These are phyloP conservation scores for Fusarium piperis DNA, from an alignment of 2,329 filamentous ascomycete genomes.

Conservation along the genomic window DNA sequence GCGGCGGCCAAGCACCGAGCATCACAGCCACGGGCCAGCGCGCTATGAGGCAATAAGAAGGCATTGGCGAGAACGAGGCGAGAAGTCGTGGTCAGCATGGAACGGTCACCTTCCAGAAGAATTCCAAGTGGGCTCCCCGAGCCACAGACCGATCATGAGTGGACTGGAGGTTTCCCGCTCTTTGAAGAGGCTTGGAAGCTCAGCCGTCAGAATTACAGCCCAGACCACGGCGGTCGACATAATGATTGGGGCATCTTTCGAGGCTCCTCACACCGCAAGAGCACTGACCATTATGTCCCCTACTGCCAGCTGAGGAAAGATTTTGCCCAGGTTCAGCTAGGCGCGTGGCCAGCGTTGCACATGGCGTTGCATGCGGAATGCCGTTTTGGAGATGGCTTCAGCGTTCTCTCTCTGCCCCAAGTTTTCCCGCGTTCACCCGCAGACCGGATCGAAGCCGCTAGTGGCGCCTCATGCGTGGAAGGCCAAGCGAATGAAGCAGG, in stretches of 20 bases:
- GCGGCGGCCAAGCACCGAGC: constrained; percentile 20
- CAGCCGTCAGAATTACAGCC: constrained; percentile 20
- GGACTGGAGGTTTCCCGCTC: constrained; percentile 17
- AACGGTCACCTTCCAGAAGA: constrained; percentile 40
- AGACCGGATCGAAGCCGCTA: constrained; percentile 33
- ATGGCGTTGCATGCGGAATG: constrained; percentile 22
- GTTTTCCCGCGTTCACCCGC: constrained; percentile 40
- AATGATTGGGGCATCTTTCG: constrained; percentile 11
- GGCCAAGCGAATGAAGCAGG: constrained; percentile 19
- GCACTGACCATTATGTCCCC: neutral
- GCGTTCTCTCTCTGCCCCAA: constrained; percentile 9
- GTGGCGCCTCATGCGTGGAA: constrained; percentile 35
- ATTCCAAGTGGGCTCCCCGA: constrained; percentile 35
- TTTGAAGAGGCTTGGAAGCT: constrained; percentile 22
- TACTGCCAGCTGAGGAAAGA: neutral
- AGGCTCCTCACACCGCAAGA: neutral
- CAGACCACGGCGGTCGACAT: constrained; percentile 10
- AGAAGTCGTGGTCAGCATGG: constrained; percentile 20
- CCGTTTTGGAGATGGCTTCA: constrained; percentile 28
- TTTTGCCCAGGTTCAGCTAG: neutral
- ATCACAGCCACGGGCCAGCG: neutral
- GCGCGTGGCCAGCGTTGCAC: constrained; percentile 15
- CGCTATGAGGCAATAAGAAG: neutral
- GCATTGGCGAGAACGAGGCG: constrained; percentile 13
- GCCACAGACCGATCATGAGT: constrained; percentile 15